Conservation (phyloP, 73 alveolate genomes). For the Diophrys sp. region DNA sequence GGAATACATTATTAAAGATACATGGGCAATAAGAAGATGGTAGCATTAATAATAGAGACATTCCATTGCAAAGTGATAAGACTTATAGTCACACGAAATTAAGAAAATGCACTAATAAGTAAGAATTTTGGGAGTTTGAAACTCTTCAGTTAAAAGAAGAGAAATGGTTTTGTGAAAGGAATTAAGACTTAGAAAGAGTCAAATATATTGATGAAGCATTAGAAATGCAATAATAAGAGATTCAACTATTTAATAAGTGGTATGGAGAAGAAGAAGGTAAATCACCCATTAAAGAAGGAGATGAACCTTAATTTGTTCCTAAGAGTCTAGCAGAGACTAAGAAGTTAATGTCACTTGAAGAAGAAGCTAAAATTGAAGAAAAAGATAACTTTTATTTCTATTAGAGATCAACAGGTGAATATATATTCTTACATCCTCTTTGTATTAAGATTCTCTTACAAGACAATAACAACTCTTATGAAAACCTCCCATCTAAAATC, state of each 20-base stretch:
- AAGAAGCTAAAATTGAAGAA: slow-evolving; percentile 19
- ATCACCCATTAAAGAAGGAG: slow-evolving; percentile 13
- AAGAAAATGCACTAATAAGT: neutral
- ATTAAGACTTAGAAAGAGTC: neutral
- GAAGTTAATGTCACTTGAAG: slow-evolving; percentile 1
- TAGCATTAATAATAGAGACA: neutral
- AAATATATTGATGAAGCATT: neutral
- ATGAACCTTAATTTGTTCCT: slow-evolving; percentile 1
- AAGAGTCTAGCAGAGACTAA: slow-evolving; percentile 17
- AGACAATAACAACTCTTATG: slow-evolving; percentile 9
- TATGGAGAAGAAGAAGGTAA: neutral
- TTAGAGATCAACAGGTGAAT: slow-evolving; percentile 39
- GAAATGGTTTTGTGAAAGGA: neutral
- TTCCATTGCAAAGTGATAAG: neutral
- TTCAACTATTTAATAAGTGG: too few species aligned
- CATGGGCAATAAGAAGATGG: neutral
- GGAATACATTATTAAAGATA: slow-evolving; percentile 6
- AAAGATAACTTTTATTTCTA: slow-evolving; percentile 39
- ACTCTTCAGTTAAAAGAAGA: neutral
- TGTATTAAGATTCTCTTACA: slow-evolving; percentile 26
- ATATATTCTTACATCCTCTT: slow-evolving; percentile 45
- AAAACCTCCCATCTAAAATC: slow-evolving; percentile 23
- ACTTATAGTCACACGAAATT: neutral
- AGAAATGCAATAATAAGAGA: neutral
- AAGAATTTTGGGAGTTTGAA: neutral